Evolutionary conservation across 345 rosid genomes (phyloP).

Genomic region (Melaleuca quinquenervia): DNA sequence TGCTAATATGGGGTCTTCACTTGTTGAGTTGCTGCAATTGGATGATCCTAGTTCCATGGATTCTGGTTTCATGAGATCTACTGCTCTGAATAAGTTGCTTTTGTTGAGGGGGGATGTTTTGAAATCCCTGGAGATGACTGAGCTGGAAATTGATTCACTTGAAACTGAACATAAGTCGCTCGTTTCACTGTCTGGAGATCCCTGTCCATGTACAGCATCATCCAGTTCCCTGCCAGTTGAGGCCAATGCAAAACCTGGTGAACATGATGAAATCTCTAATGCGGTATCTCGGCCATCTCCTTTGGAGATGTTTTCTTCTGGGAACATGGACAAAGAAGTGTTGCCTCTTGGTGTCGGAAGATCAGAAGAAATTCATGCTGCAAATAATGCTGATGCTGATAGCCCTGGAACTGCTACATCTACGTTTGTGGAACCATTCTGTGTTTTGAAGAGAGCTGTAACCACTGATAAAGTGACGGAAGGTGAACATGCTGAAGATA

Average conservation of each 20-base stretch:
- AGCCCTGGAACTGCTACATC: slow-evolving; percentile 68
- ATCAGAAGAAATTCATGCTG: slow-evolving; percentile 21
- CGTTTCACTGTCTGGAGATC: slow-evolving; percentile 27
- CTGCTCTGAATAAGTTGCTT: slow-evolving; percentile 53
- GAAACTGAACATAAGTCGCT: slow-evolving; percentile 62
- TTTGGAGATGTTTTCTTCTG: slow-evolving; percentile 28
- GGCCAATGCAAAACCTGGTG: slow-evolving; percentile 9
- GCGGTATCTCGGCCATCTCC: slow-evolving; percentile 25
- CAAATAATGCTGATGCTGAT: slow-evolving; percentile 45
- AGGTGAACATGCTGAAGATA: slow-evolving; percentile 13
- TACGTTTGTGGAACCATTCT: slow-evolving; percentile 26
- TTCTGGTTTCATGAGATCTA: slow-evolving; percentile 41
- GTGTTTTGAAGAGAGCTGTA: slow-evolving; percentile 11
- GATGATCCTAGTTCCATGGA: slow-evolving; percentile 48
- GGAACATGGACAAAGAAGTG: slow-evolving; percentile 17
- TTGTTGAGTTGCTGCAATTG: slow-evolving; percentile 52
- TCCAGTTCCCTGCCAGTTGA: slow-evolving; percentile 21
- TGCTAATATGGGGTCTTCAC: slow-evolving; percentile 44
- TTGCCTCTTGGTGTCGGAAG: slow-evolving; percentile 22
- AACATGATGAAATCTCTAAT: slow-evolving; percentile 19
- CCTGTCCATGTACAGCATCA: slow-evolving; percentile 8
- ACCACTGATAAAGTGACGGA: slow-evolving; percentile 12
- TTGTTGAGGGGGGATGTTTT: slow-evolving; percentile 49
- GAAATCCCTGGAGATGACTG: slow-evolving; percentile 67
- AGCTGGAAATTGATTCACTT: slow-evolving; percentile 79